Conservation (phyloP, 2,329 filamentous ascomycete species). For the Fusarium hainanense region DNA sequence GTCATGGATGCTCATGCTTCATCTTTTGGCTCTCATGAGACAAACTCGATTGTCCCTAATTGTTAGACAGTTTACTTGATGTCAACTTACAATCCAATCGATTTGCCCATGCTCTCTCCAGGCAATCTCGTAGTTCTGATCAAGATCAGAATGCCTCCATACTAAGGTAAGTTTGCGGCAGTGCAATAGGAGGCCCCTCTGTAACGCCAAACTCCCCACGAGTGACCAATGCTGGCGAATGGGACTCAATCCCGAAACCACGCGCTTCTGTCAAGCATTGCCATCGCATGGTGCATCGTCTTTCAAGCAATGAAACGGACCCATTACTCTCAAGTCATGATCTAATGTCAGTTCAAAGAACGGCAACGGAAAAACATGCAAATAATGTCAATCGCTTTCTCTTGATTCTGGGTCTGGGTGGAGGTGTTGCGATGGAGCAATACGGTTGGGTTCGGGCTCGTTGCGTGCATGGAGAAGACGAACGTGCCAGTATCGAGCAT, state of each 20-base stretch:
- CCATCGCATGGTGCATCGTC: conserved; percentile 13
- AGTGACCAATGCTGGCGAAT: conserved; percentile 39
- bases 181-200: conserved; percentile 22
- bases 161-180: conserved; percentile 16
- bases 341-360: conserved; percentile 30
- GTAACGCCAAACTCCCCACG: conserved; percentile 10
- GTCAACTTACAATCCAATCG: conserved; percentile 32
- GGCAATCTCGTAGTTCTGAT: conserved; percentile 13
- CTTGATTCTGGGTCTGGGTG: conserved; percentile 36
- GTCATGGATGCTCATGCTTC: conserved; percentile 19
- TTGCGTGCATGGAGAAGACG: conserved; percentile 19
- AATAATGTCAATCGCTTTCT: conserved; percentile 41
- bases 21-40: conserved; percentile 38
- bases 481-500: conserved; percentile 35
- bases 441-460: conserved; percentile 25
- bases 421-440: conserved; percentile 21
- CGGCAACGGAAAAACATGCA: conserved; percentile 20
- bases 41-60: conserved; percentile 9
- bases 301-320: conserved; percentile 12
- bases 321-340: conserved; percentile 33
- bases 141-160: conserved; percentile 8
- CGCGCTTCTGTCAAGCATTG: conserved; percentile 32
- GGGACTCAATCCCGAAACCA: conserved; percentile 38
- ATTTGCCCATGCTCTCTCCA: conserved; percentile 24
- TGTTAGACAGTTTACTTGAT: conserved; percentile 12